Base-by-base conservation (phyloP, 2,329 filamentous ascomycete genomes). In the Fusarium pseudocircinatum region DNA sequence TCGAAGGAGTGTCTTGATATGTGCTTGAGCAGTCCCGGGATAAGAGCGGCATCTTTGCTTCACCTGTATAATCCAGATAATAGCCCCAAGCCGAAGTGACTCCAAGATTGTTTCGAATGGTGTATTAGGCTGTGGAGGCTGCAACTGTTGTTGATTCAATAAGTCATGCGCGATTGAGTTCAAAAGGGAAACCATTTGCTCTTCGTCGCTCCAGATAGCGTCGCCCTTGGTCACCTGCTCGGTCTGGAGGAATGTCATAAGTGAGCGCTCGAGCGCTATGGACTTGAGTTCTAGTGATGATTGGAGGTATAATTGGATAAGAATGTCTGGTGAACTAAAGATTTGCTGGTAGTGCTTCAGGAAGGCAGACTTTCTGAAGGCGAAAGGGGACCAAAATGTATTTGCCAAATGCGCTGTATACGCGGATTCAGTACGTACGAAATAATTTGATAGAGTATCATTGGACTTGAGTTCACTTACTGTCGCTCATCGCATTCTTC, bases 41-140 rank as follows among this genome's bases (percentile, higher is more conserved):
- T 67, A 67, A 15, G 59, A 67, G n/a, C 32, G 50, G 9, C 63
- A 67, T 43, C 37, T 52, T 57, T n/a, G 59, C 44, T 67, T 67
- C 32, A 52, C 22, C 30, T 28, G 24, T 36, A 67, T 64, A 30
- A 59, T 60, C 64, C 64, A 67, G 22, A 67, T 54, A 22, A 64
- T 59, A n/a, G 64, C 40, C 13, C 64, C 60, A 18, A 67, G 60
- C 46, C 53, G 46, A 64, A 67, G 53, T 18, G 53, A 28, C 28
- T 54, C 40, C 12, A 47, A 47, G n/a, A 60, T 20, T 28, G 43
- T 36, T 22, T 54, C 37, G 9, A 34, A 52, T 24, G 20, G 50
- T n/a, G 44, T 42, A 4, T 4, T 4, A 15, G 37, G 16, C 14
- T 53, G 18, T 10, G 20, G 14, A 50, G 10, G 7, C 6, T 26